These are phyloP conservation scores for Spergularia azorica DNA, from an alignment of 179 eudicot species.

Conservation along the genomic window DNA sequence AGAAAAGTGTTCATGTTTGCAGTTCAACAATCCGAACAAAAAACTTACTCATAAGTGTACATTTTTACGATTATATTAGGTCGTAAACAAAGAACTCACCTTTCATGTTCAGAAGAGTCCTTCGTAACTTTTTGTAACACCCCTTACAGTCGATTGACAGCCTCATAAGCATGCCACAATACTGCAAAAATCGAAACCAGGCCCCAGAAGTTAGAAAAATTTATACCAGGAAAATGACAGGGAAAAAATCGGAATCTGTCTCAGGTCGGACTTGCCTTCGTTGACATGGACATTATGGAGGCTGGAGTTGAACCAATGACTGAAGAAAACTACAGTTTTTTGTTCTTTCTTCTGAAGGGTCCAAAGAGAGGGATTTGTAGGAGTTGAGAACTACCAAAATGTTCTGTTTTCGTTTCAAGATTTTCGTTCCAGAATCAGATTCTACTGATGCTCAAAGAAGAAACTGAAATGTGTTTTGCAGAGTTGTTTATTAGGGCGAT, in stretches of 20 bases:
- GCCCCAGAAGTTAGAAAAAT: background rate
- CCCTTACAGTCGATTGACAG: constrained; percentile 74
- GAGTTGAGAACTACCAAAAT: background rate
- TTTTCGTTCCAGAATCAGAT: constrained; percentile 35
- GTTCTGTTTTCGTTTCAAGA: constrained; percentile 3
- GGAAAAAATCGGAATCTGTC: background rate
- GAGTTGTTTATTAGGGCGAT: background rate
- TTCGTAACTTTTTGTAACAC: constrained; percentile 59
- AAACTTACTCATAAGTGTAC: background rate
- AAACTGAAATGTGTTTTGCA: background rate
- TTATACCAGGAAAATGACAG: background rate
- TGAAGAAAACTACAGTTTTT: background rate
- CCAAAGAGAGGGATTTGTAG: constrained; percentile 10
- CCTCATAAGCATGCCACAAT: constrained; percentile 75
- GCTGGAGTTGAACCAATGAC: background rate
- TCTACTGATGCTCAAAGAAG: constrained; percentile 19
- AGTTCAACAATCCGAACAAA: too few species aligned
- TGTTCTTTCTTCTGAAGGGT: background rate
- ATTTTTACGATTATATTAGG: background rate
- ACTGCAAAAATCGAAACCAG: constrained; percentile 32
- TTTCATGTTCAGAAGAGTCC: constrained; percentile 72
- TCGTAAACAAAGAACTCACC: constrained; percentile 41
- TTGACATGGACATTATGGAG: constrained; percentile 26
- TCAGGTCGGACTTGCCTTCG: constrained; percentile 34
- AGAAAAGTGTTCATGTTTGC: too few species aligned